These are phyloP conservation scores for Aspergillus neoniger DNA, from an alignment of 2,329 filamentous ascomycete species.

Conservation along the genomic window DNA sequence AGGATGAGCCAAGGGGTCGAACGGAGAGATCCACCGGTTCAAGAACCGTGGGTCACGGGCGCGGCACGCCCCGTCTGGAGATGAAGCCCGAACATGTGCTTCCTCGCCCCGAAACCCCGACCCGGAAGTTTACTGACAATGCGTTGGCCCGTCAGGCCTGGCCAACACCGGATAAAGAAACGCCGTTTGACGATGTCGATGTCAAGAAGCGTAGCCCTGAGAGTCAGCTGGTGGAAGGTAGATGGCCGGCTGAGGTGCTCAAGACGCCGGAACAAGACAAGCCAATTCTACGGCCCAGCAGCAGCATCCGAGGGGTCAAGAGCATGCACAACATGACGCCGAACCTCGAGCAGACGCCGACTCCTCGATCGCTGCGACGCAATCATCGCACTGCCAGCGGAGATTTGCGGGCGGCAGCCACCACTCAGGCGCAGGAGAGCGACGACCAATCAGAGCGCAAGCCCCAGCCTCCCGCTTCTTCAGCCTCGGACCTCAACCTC, in stretches of 20 bases:
- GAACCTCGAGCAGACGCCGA: slow-evolving; percentile 23
- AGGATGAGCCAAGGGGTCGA: slow-evolving; percentile 44
- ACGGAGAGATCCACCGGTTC: slow-evolving; percentile 40
- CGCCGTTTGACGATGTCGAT: slow-evolving; percentile 13
- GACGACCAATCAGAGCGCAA: slow-evolving; percentile 23
- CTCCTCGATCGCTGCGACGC: slow-evolving; percentile 60
- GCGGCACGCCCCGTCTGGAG: slow-evolving; percentile 37
- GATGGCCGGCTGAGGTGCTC: slow-evolving; percentile 39
- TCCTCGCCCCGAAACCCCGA: slow-evolving; percentile 33
- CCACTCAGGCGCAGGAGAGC: slow-evolving; percentile 54
- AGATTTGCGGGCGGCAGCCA: slow-evolving; percentile 55
- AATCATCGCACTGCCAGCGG: slow-evolving; percentile 65
- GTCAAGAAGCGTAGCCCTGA: slow-evolving; percentile 31
- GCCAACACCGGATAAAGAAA: slow-evolving; percentile 32
- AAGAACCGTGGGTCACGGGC: slow-evolving; percentile 42
- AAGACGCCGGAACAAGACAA: slow-evolving; percentile 35
- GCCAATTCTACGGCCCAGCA: slow-evolving; percentile 44
- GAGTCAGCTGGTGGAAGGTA: slow-evolving; percentile 14
- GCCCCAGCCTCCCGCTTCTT: slow-evolving; percentile 33
- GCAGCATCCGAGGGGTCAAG: slow-evolving; percentile 52
- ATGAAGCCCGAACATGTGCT: slow-evolving; percentile 45
- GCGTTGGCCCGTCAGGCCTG: slow-evolving; percentile 32
- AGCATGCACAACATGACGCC: slow-evolving; percentile 31
- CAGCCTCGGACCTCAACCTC: slow-evolving; percentile 33
- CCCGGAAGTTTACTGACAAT: slow-evolving; percentile 38